Evolutionary conservation across 2,329 filamentous ascomycete species (phyloP), one percentile per base, ranked within the genome.

Genomic region (Penicillium sp.): DNA sequence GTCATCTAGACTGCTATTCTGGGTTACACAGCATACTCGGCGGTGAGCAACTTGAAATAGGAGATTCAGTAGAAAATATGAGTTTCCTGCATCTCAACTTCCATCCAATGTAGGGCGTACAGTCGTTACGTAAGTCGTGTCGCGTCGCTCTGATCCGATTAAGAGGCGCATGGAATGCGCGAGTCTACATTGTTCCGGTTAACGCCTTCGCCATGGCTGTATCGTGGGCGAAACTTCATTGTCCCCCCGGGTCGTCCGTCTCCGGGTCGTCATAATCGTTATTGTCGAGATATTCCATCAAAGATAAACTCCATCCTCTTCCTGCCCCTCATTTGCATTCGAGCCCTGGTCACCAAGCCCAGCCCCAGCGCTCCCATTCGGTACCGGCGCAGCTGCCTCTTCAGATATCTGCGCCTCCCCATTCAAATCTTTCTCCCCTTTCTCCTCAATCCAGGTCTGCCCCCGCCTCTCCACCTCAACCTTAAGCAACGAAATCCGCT

Each of bases 401-500:
- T 77, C 47, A 35, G 46, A 21, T 21, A 16, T 29, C 29, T 35
- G n/a, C 11, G 9, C 21, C 31, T 52, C 57, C 31, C 56, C 44
- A 24, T 58, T 52, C 43, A 63, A 65, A 29, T 51, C 29, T n/a
- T 69, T 67, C 45, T 66, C 65, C 56, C 55, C 48, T 19, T 59
- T 48, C 47, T 60, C 63, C 55, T 74, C 75, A 62, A 72, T 74
- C 84, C 84, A 87, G 31, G 67, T 70, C 71, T 84, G 74, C 2
- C 84, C 84, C 59, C 85, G 77, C 59, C 77, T 74, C 64, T 83
- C 80, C 14, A 87, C 83, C 56, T 74, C 77, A 63, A 59, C 64
- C 61, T 77, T 82, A 48, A 86, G 70, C 55, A 87, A 60, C 44
- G 69, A 70, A 35, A 86, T 78, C 57, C 85, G 74, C 70, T 82